phyloP scores from a whole-genome alignment of 2,329 filamentous ascomycete species.

The Diplodia seriata region DNA sequence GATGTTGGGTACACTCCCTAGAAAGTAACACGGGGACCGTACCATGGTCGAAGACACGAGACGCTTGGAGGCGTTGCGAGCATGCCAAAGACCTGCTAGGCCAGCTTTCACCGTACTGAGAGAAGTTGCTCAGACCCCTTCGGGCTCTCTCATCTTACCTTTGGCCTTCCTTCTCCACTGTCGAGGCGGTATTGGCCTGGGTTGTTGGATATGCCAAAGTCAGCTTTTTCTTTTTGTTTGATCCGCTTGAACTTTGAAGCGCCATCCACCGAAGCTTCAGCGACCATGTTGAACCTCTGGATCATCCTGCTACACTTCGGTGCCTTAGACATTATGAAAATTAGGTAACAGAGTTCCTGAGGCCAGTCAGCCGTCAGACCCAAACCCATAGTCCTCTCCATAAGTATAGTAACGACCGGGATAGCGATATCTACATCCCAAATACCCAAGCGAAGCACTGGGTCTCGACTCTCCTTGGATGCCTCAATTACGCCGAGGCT shows the following conservation, averaged over 20 bases:
- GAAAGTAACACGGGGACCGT: no score
- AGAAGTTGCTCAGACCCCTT: not conserved
- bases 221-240: not conserved
- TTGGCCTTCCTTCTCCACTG: not conserved
- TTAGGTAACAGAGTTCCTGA: not conserved
- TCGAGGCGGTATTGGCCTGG: not conserved
- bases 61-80: not conserved
- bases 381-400: not conserved
- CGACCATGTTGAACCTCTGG: not conserved
- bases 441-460: slow-evolving; percentile 22
- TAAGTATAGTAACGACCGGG: not conserved
- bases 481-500: slow-evolving; percentile 3
- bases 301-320: not conserved
- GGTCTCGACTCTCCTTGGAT: not conserved
- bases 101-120: not conserved
- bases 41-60: no score
- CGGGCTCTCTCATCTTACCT: no score
- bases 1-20: no score
- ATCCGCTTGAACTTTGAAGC: not conserved
- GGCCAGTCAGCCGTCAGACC: not conserved
- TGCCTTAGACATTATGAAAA: not conserved
- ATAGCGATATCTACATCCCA: not conserved
- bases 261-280: not conserved
- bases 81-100: not conserved
- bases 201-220: not conserved